A percentile compares a stretch with the other conserved stretches of the same genome.
Evolutionary conservation across 306 rosid species (phyloP).

Genomic region (Leucaena leucocephala): DNA sequence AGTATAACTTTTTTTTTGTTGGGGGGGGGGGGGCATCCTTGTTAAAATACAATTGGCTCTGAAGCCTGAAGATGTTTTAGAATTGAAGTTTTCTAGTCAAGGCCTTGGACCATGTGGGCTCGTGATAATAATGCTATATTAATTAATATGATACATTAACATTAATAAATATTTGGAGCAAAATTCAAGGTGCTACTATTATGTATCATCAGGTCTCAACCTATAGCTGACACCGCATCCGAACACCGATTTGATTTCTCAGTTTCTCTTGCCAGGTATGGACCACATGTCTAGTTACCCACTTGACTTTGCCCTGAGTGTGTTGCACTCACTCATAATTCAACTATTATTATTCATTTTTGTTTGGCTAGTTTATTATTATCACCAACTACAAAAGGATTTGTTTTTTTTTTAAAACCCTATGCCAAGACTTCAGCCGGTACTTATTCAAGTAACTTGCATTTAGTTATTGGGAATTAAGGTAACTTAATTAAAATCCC

Average conservation of each 20-base stretch:
- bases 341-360: neutral
- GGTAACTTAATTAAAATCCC: neutral
- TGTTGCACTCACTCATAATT: neutral
- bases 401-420: too few relatives aligned
- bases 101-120: too few relatives aligned
- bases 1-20: neutral
- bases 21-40: neutral
- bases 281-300: constrained; percentile 21
- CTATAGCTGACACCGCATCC: neutral
- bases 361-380: too few relatives aligned
- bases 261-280: neutral
- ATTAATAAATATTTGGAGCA: neutral
- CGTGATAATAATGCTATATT: neutral
- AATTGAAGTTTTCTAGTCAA: neutral
- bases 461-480: constrained; percentile 7
- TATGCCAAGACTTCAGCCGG: too few relatives aligned
- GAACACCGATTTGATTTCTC: constrained; percentile 6
- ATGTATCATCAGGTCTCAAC: neutral
- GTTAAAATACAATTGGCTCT: neutral
- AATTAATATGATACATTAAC: too few relatives aligned
- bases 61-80: neutral
- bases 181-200: neutral
- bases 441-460: neutral
- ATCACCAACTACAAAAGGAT: too few relatives aligned
- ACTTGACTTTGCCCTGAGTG: constrained; percentile 21